Evolutionary conservation across 2,329 filamentous ascomycete species (phyloP), one percentile per base, ranked within the genome.

Genomic region (Alternaria consortialis): DNA sequence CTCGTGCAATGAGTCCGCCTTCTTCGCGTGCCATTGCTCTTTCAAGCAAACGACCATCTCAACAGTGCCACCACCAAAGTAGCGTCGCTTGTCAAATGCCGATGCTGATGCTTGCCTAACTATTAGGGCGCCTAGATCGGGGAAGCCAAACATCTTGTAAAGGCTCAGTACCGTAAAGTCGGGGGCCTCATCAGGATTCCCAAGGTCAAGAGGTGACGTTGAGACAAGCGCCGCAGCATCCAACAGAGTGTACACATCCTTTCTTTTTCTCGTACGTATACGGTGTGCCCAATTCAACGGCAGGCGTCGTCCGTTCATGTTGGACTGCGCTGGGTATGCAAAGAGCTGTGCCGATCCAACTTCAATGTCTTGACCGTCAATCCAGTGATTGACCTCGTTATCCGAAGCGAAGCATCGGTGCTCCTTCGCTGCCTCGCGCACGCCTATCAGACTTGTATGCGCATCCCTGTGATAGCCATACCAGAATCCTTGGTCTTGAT

Each of bases 61-160:
- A 0, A 97, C 94, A 0, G 94, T 98, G 4, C 95, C 95, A 7
- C 94, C 95, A 6, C 94, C 94, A 79, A 99, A 99, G 72, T 96
- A 99, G 63, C 83, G 88, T 61, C 93, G 87, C 42, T 83, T 82
- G 32, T 86, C 81, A 47, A 97, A 88, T 3, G 90, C 74, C 39
- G 84, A 77, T 7, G 86, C 87, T 12, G 91, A 87, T 32, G 87
- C 84, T 68, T 92, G 93, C 42, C 91, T 88, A 12, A 98, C 88
- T 31, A 98, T 88, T 59, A 99, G 80, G 1, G 90, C 93, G 2
- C 94, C 94, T 2, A 98, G 83, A 74, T 98, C 92, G 0, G 94
- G 94, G 66, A 97, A 97, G 1, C 95, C 94, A 77, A 98, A 98
- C n/a, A 97, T 94, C 77, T 98, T 99, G 81, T 97, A 96, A 65